These are phyloP conservation scores for Massarina eburnea DNA, from an alignment of 2,329 filamentous ascomycete genomes.

Conservation along the genomic window DNA sequence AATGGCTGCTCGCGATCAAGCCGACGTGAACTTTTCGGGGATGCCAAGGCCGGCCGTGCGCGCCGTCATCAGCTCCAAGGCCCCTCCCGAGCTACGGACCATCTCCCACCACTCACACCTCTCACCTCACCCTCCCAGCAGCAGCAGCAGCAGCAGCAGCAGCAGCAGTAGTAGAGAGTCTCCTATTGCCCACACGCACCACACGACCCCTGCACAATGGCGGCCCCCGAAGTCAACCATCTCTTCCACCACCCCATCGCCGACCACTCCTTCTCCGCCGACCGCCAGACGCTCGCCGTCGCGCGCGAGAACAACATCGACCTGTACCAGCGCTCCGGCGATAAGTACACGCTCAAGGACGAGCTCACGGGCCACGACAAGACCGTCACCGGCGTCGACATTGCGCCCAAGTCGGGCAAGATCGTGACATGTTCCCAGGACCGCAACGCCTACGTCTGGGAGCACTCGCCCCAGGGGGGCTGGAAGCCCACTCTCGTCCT, in stretches of 20 bases:
- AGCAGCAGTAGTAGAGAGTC: conserved; percentile 82
- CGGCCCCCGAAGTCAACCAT: conserved; percentile 87
- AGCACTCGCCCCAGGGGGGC: conserved; percentile 82
- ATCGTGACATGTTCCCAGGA: conserved; percentile 99
- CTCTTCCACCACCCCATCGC: conserved; percentile 96
- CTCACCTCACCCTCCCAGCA: conserved; percentile 5
- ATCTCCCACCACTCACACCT: conserved; percentile 10
- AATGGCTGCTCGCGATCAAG: too few relatives aligned
- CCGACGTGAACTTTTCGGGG: conserved; percentile 32
- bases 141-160: conserved; percentile 9
- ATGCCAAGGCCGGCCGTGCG: conserved; percentile 27
- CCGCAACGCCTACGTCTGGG: conserved; percentile 97
- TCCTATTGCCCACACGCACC: conserved; percentile 68
- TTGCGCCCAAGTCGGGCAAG: conserved; percentile 84
- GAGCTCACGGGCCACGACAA: conserved; percentile 97
- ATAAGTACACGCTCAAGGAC: conserved; percentile 79
- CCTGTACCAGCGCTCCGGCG: conserved; percentile 75
- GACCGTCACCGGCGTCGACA: conserved; percentile 92
- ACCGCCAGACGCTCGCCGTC: conserved; percentile 85
- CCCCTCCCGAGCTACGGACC: too few relatives aligned
- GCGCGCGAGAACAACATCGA: conserved; percentile 88
- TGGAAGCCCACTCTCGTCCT: conserved; percentile 98
- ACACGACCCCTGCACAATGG: conserved; percentile 59
- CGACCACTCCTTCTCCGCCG: conserved; percentile 96
- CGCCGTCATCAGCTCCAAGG: conserved; percentile 17